A percentile compares a stretch with the other conserved stretches of the same genome.
Conservation (phyloP, 164 flowering plant species). For the Magnolia changhungtana region DNA sequence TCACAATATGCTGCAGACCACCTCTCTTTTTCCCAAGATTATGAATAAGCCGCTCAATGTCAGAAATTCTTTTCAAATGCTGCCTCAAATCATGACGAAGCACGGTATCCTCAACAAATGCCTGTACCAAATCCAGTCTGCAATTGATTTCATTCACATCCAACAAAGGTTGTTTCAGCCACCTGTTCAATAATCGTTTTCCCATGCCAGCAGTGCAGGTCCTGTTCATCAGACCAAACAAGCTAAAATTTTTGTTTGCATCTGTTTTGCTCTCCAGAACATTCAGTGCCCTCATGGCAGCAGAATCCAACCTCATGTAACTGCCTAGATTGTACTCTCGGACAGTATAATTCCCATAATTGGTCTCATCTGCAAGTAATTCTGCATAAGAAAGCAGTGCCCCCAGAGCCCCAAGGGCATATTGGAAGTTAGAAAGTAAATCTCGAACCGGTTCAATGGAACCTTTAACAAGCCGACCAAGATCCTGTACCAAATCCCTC, state of each 20-base stretch:
- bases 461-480: slow-evolving; percentile 83
- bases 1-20: slow-evolving; percentile 75
- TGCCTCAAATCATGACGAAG: slow-evolving; percentile 91
- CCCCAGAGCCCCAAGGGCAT: slow-evolving; percentile 75
- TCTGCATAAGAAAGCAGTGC: slow-evolving; percentile 79
- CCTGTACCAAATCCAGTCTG: slow-evolving; percentile 85
- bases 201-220: slow-evolving; percentile 99
- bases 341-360: slow-evolving; percentile 68
- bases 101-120: slow-evolving; percentile 88
- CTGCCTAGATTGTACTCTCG: slow-evolving; percentile 58
- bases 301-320: slow-evolving; percentile 94
- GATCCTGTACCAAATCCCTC: slow-evolving; percentile 82
- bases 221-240: slow-evolving; percentile 95
- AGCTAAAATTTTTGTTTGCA: slow-evolving; percentile 93
- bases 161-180: slow-evolving; percentile 92
- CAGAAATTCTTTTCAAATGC: slow-evolving; percentile 87
- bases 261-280: slow-evolving; percentile 92
- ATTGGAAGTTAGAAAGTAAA: slow-evolving; percentile 65
- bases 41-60: slow-evolving; percentile 67
- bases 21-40: slow-evolving; percentile 73
- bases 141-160: slow-evolving; percentile 74
- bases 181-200: slow-evolving; percentile 78
- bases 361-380: slow-evolving; percentile 82
- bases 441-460: slow-evolving; percentile 80
- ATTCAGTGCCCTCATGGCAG: slow-evolving; percentile 92